Evolutionary conservation across 176 grass and related monocot species (phyloP).

Genomic region (Sorghum bicolor): Sorghum_bicolor_NCBIv3 NC_012872.2:71024501-71025000

Average conservation of each 20-base stretch:
- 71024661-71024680: slow-evolving; percentile 11
- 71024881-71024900: slow-evolving; percentile 89
- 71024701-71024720: slow-evolving; percentile 19
- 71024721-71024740: slow-evolving; percentile 1
- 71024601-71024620: neutral
- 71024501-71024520: slow-evolving; percentile 57
- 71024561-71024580: slow-evolving; percentile 42
- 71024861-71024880: slow-evolving; percentile 59
- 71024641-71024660: slow-evolving; percentile 5
- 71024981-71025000: slow-evolving; percentile 78
- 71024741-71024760: neutral
- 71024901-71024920: slow-evolving; percentile 90
- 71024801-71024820: neutral
- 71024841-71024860: neutral
- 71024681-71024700: slow-evolving; percentile 13
- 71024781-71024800: neutral
- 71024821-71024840: neutral
- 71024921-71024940: slow-evolving; percentile 88
- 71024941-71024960: slow-evolving; percentile 93
- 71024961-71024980: slow-evolving; percentile 90
- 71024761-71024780: neutral
- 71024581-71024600: slow-evolving; percentile 28
- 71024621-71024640: neutral
- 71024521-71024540: slow-evolving; percentile 58
- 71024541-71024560: slow-evolving; percentile 63